Evolutionary conservation across 2,329 filamentous ascomycete genomes (phyloP).

Genomic region (Daldinia sp.): DNA sequence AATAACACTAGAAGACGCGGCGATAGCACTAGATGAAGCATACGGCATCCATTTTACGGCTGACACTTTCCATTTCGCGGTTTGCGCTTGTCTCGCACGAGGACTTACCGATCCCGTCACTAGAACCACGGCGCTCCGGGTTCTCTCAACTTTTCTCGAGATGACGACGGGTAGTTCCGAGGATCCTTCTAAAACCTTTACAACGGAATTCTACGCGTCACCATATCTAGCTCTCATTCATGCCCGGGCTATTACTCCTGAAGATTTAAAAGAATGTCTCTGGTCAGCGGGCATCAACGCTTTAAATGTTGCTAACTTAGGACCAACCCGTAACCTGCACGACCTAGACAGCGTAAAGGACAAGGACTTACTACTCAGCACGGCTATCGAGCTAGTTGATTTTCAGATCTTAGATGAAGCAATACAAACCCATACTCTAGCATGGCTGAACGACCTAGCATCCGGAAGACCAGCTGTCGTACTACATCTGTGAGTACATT

Average conservation of each 20-base stretch:
- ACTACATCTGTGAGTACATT: conserved; percentile 61
- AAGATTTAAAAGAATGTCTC: conserved; percentile 69
- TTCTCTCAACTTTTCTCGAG: conserved; percentile 69
- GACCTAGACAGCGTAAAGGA: conserved; percentile 61
- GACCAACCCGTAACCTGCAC: conserved; percentile 52
- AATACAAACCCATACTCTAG: conserved; percentile 65
- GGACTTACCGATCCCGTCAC: conserved; percentile 71
- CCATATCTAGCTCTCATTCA: conserved; percentile 70
- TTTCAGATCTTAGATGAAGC: conserved; percentile 71
- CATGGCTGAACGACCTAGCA: conserved; percentile 68
- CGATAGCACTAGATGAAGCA: conserved; percentile 67
- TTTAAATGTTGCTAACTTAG: conserved; percentile 51
- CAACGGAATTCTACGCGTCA: conserved; percentile 51
- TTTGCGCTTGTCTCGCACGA: conserved; percentile 70
- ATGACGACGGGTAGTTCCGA: conserved; percentile 51
- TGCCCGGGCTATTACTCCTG: conserved; percentile 61
- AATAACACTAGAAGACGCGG: conserved; percentile 67
- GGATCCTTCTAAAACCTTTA: conserved; percentile 42
- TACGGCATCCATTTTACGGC: conserved; percentile 71
- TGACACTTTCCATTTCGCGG: conserved; percentile 73
- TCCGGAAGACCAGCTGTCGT: conserved; percentile 63
- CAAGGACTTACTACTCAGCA: conserved; percentile 68
- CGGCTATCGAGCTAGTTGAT: conserved; percentile 70
- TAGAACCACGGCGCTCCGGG: conserved; percentile 64
- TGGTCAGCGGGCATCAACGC: conserved; percentile 67